Evolutionary conservation across 2,329 filamentous ascomycete genomes (phyloP).

Genomic region (Cladosporium cucumerinum): DNA sequence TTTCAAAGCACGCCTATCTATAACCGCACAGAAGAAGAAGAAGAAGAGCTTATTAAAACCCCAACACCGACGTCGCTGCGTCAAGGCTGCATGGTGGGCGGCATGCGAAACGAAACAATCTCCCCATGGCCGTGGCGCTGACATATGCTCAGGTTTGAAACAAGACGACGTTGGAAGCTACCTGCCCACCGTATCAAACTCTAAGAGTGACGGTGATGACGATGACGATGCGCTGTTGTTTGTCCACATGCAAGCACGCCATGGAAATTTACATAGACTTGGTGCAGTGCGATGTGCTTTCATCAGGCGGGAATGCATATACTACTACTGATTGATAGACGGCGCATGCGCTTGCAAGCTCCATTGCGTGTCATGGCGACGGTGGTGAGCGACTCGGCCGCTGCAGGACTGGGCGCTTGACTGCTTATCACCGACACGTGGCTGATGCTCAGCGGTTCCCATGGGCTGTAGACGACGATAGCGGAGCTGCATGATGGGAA

Average conservation of each 20-base stretch:
- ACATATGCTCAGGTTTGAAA: background rate
- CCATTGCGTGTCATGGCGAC: background rate
- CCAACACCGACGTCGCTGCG: background rate
- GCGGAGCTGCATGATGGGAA: background rate
- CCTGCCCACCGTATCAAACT: background rate
- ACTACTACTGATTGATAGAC: background rate
- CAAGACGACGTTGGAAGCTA: background rate
- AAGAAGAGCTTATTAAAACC: background rate
- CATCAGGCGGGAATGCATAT: background rate
- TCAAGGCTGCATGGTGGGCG: background rate
- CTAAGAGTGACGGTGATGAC: background rate
- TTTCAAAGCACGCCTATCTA: background rate
- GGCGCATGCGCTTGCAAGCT: background rate
- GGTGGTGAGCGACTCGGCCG: background rate
- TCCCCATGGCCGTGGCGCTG: background rate
- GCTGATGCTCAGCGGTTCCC: conserved; percentile 5
- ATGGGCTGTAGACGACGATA: background rate
- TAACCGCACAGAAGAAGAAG: background rate
- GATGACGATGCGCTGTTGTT: background rate
- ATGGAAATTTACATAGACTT: background rate
- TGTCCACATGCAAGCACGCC: background rate
- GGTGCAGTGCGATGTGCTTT: background rate
- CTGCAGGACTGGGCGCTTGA: background rate
- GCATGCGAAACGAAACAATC: background rate
- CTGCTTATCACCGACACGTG: conserved; percentile 14